Evolutionary conservation across 192 early-diverging fungal genomes (phyloP).

Genomic region (Rhizophlyctis rosea): DNA sequence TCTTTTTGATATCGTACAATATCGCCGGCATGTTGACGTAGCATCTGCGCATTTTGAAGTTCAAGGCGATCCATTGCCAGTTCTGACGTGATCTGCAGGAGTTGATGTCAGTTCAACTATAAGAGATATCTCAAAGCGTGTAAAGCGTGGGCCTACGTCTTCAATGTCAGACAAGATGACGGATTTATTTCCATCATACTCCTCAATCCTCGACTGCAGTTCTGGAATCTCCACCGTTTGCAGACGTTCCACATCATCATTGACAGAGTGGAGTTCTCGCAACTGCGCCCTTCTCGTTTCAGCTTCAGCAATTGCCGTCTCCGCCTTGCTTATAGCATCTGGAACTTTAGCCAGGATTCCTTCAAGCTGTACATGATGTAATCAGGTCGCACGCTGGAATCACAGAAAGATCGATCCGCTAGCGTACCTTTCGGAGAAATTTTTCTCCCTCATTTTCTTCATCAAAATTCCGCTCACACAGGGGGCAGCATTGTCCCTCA

Average conservation of each 20-base stretch:
- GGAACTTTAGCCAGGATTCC: slow-evolving; percentile 34
- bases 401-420: neutral
- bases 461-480: slow-evolving; percentile 78
- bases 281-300: slow-evolving; percentile 35
- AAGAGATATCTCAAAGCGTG: too few species aligned
- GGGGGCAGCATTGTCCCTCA: slow-evolving; percentile 67
- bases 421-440: slow-evolving; percentile 37
- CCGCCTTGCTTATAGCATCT: slow-evolving; percentile 17
- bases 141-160: slow-evolving; percentile 26
- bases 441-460: slow-evolving; percentile 39
- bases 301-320: slow-evolving; percentile 36
- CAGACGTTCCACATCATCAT: slow-evolving; percentile 45
- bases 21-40: slow-evolving; percentile 39
- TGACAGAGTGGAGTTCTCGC: slow-evolving; percentile 35
- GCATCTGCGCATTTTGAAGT: slow-evolving; percentile 24
- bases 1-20: slow-evolving; percentile 38
- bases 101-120: too few species aligned
- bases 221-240: slow-evolving; percentile 45
- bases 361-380: slow-evolving; percentile 34
- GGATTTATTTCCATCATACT: slow-evolving; percentile 15
- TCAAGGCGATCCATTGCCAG: slow-evolving; percentile 18
- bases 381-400: too few species aligned
- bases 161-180: slow-evolving; percentile 13
- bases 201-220: slow-evolving; percentile 17
- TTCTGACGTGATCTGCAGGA: too few species aligned